phyloP scores from a whole-genome alignment of 441 rosid genomes.

The Erodium moschatum region DNA sequence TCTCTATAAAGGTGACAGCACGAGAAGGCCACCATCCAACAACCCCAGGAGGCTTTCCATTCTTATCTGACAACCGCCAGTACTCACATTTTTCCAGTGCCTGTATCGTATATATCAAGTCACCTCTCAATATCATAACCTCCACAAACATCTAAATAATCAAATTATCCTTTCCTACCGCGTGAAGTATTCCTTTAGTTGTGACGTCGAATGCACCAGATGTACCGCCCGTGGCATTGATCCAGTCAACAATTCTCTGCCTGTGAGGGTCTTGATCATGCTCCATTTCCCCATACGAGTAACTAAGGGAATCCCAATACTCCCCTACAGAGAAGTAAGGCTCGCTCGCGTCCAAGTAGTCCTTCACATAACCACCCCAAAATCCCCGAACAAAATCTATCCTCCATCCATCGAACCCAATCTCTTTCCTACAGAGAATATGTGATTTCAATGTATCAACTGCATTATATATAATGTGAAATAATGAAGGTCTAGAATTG shows the following conservation, averaged over 20 bases:
- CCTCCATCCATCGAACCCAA: slow-evolving; percentile 99
- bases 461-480: neutral
- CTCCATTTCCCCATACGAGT: slow-evolving; percentile 79
- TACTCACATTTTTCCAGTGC: slow-evolving; percentile 75
- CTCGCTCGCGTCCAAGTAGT: slow-evolving; percentile 73
- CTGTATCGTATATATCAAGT: slow-evolving; percentile 26
- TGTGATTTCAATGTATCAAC: neutral
- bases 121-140: slow-evolving; percentile 7
- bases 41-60: slow-evolving; percentile 91
- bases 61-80: slow-evolving; percentile 82
- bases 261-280: slow-evolving; percentile 94
- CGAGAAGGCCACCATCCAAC: slow-evolving; percentile 99
- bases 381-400: slow-evolving; percentile 94
- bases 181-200: slow-evolving; percentile 87
- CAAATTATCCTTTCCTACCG: slow-evolving; percentile 28
- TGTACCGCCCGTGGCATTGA: slow-evolving; percentile 70
- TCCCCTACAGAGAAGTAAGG: slow-evolving; percentile 89
- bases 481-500: neutral
- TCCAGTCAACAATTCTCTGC: slow-evolving; percentile 89
- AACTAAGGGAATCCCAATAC: slow-evolving; percentile 88
- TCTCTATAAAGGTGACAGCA: slow-evolving; percentile 90
- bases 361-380: slow-evolving; percentile 99
- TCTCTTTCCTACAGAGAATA: slow-evolving; percentile 50
- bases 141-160: neutral
- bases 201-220: slow-evolving; percentile 97